Conservation (phyloP, 1,139 yeast species). For the Pichia sp. region DNA sequence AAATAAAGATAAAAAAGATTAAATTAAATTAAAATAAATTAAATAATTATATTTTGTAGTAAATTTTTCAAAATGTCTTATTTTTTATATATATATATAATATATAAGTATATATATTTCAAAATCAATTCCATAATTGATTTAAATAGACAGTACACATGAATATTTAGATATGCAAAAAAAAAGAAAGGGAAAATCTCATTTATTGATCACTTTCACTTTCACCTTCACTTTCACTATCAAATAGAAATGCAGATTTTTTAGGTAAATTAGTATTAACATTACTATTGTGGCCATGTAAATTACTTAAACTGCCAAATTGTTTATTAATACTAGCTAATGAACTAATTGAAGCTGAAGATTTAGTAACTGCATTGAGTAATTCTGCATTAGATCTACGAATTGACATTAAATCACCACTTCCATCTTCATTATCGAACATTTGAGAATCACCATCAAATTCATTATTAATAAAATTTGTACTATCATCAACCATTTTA, state of each 20-base stretch:
- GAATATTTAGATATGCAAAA: background rate
- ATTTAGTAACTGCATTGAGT: constrained; percentile 6
- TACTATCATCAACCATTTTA: constrained; percentile 14
- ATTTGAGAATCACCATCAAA: background rate
- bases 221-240: constrained; percentile 10
- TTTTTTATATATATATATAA: background rate
- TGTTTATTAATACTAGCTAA: constrained; percentile 8
- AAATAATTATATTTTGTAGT: background rate
- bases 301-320: constrained; percentile 4
- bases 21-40: background rate
- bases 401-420: background rate
- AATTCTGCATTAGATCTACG: background rate
- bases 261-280: background rate
- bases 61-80: background rate
- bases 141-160: background rate
- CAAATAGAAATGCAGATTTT: constrained; percentile 3
- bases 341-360: constrained; percentile 5
- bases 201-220: constrained; percentile 6
- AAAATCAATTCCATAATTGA: constrained; percentile 14
- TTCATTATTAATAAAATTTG: background rate
- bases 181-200: background rate
- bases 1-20: constrained; percentile 11
- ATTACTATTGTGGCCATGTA: background rate
- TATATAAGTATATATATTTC: too few species aligned
- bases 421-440: background rate